Percentiles rank a stretch among this genome's conserved stretches.
Conservation (phyloP, 2,329 filamentous ascomycete genomes). For the Pseudogymnoascus sp. region DNA sequence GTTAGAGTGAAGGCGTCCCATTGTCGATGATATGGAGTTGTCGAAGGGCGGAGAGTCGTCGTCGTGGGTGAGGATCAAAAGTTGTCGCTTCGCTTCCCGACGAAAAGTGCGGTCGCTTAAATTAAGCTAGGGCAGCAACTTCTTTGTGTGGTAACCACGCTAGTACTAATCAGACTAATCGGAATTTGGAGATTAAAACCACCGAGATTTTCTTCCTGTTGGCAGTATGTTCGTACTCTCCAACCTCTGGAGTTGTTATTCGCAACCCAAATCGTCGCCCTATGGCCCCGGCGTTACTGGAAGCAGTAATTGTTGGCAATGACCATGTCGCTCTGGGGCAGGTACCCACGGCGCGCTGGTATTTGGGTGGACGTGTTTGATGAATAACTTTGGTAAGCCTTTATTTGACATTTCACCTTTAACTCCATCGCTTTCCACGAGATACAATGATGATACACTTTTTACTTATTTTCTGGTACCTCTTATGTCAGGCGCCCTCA, state of each 20-base stretch:
- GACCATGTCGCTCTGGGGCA: neutral
- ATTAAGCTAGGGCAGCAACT: constrained; percentile 8
- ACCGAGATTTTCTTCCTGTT: constrained; percentile 4
- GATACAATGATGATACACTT: constrained; percentile 64
- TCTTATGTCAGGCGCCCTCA: constrained; percentile 77
- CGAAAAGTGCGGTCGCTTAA: constrained; percentile 11
- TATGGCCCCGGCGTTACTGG: neutral
- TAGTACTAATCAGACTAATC: constrained; percentile 4
- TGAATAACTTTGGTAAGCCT: neutral
- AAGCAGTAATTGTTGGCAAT: neutral
- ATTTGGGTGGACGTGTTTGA: neutral
- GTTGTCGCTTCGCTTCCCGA: constrained; percentile 16
- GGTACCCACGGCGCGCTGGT: neutral
- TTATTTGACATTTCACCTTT: neutral
- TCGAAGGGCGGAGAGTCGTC: constrained; percentile 17
- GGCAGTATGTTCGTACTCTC: neutral
- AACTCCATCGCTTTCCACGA: neutral
- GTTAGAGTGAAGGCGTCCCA: constrained; percentile 98
- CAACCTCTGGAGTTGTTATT: neutral
- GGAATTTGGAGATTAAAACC: constrained; percentile 1
- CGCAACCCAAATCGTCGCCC: neutral
- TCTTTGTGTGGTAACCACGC: neutral
- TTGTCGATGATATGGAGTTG: constrained; percentile 37
- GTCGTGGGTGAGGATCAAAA: constrained; percentile 21
- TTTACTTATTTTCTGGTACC: constrained; percentile 81